Base-by-base conservation (phyloP, 345 rosid species). In the Acer negundo region DNA sequence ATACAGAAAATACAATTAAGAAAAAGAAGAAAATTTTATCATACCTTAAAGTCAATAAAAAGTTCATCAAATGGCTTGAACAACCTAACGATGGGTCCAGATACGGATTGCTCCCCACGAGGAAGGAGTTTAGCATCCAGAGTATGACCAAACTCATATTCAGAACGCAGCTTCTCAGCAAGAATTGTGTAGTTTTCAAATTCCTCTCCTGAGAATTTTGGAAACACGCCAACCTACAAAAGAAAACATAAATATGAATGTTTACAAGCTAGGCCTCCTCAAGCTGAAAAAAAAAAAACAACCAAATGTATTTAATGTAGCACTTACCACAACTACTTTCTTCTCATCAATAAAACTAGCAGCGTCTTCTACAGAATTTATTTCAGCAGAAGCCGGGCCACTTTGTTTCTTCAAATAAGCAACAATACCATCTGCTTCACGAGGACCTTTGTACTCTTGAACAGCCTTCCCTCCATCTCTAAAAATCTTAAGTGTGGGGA, bases 41-140 rank as follows among this genome's bases (percentile, higher is more conserved):
- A 40, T 87, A 96, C 98, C 98, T 96, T 86, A 62, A 81, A 84
- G 81, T 94, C 99, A 24, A 91, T 92, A 81, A 84, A 86, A 66
- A 87, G 89, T 77, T 96, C 98, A 75, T 96, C 98, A 80, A 96
- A 96, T 82, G 98, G 99, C 91, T 96, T 96, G 83, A 94, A 90
- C 80, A 96, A 85, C 88, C 98, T 92, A 70, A 96, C 92, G 1
- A 91, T 70, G 55, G 99, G 98, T 20, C 97, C 98, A n/a, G 91
- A 12, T 35, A 90, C 90, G 5, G 96, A 87, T 70, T 94, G 80
- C 1, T 96, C 99, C 49, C 99, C 98, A 53, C 89, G 91, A 24
- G 99, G 95, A 85, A 96, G 97, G 81, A 87, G 84, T 83, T 96
- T 94, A 26, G 95, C 97, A 84, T 91, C 90, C 85, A 80, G 75